A percentile compares a stretch with the other conserved stretches of the same genome.
These are phyloP conservation scores for Delphinella strobiligena DNA, from an alignment of 2,329 filamentous ascomycete genomes.

Conservation along the genomic window DNA sequence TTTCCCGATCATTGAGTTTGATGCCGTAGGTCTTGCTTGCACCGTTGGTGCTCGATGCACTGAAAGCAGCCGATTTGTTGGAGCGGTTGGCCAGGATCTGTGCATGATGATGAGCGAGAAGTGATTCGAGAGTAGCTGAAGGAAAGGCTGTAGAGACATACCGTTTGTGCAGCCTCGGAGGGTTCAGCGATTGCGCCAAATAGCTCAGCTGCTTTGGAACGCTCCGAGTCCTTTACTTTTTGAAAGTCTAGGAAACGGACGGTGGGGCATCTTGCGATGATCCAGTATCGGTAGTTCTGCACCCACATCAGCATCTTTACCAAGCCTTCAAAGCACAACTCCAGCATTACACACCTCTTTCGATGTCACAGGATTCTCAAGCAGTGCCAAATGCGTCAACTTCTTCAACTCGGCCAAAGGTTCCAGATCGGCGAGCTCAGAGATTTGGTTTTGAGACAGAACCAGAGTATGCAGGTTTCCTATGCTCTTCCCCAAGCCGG, in stretches of 20 bases:
- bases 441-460: constrained; percentile 69
- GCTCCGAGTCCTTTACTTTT: constrained; percentile 82
- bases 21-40: constrained; percentile 25
- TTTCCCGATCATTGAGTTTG: constrained; percentile 71
- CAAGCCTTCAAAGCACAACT: neutral
- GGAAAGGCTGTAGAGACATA: constrained; percentile 19
- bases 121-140: neutral
- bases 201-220: constrained; percentile 60
- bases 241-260: constrained; percentile 86
- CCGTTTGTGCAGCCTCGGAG: constrained; percentile 65
- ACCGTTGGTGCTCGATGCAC: constrained; percentile 30
- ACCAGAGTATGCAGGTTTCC: constrained; percentile 75
- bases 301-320: neutral
- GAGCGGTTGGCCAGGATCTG: constrained; percentile 75
- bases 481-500: constrained; percentile 58
- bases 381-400: constrained; percentile 67
- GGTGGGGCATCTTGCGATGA: constrained; percentile 73
- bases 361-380: constrained; percentile 81
- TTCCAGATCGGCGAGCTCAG: constrained; percentile 79
- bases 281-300: constrained; percentile 84
- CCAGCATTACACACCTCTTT: constrained; percentile 59
- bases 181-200: constrained; percentile 66
- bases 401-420: constrained; percentile 55
- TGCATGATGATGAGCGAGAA: neutral
- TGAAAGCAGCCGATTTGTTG: constrained; percentile 51